These are phyloP conservation scores for Aristolochia californica DNA, from an alignment of 164 flowering plant genomes.

Conservation along the genomic window DNA sequence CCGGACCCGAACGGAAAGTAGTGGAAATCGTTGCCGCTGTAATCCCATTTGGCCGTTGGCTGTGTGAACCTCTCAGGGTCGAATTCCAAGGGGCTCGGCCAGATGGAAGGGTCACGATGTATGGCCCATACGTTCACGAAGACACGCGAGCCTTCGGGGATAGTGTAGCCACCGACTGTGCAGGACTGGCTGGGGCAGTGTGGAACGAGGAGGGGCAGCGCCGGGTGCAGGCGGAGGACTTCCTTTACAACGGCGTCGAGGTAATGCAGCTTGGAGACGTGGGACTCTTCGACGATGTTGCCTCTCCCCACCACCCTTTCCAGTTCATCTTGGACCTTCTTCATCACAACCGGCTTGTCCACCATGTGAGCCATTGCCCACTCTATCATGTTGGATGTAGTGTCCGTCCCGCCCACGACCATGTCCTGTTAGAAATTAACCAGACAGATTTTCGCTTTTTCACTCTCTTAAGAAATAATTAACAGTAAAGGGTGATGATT, in stretches of 20 bases:
- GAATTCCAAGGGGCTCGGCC: slow-evolving; percentile 5
- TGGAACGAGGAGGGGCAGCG: slow-evolving; percentile 38
- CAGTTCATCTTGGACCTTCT: slow-evolving; percentile 28
- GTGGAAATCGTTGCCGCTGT: slow-evolving; percentile 39
- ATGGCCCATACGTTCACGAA: slow-evolving; percentile 66
- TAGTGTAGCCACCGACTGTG: slow-evolving; percentile 39
- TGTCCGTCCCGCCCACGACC: slow-evolving; percentile 44
- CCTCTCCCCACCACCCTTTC: slow-evolving; percentile 26
- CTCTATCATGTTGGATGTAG: slow-evolving; percentile 30
- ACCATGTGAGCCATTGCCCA: slow-evolving; percentile 35
- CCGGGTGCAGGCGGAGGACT: slow-evolving; percentile 36
- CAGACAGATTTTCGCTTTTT: neutral
- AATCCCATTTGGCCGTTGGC: slow-evolving; percentile 22
- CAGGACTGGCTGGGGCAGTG: slow-evolving; percentile 41
- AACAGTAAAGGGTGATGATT: neutral
- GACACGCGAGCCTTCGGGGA: slow-evolving; percentile 45
- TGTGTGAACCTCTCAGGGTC: slow-evolving; percentile 31
- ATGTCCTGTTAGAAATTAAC: slow-evolving; percentile 21
- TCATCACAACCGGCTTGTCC: slow-evolving; percentile 23
- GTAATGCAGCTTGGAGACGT: slow-evolving; percentile 29
- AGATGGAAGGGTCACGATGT: slow-evolving; percentile 44
- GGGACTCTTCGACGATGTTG: slow-evolving; percentile 31
- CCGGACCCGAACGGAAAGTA: slow-evolving; percentile 78
- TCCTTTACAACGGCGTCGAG: slow-evolving; percentile 34
- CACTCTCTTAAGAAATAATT: neutral